These are phyloP conservation scores for Phytophthora citrophthora DNA, from an alignment of 352 stramenopile genomes.

Conservation along the genomic window DNA sequence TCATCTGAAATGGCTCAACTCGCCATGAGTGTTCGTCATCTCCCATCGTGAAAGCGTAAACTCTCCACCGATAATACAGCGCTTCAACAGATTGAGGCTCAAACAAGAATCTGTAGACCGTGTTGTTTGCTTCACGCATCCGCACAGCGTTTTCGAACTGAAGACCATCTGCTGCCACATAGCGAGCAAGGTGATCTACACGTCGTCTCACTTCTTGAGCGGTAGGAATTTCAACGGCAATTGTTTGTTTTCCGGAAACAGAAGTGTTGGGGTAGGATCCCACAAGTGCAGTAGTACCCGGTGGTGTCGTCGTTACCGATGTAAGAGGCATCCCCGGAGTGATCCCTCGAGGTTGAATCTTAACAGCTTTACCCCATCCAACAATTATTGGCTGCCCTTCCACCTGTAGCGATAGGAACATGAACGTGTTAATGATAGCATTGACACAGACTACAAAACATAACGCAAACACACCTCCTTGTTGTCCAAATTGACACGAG, in stretches of 20 bases:
- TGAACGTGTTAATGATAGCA: neutral
- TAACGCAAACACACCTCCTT: slow-evolving; percentile 57
- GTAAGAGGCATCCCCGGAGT: slow-evolving; percentile 14
- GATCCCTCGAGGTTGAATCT: slow-evolving; percentile 54
- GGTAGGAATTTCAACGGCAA: slow-evolving; percentile 49
- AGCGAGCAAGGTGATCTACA: slow-evolving; percentile 65
- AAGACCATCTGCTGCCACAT: slow-evolving; percentile 65
- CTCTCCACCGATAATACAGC: slow-evolving; percentile 78
- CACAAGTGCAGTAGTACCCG: slow-evolving; percentile 6
- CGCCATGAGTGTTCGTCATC: slow-evolving; percentile 57
- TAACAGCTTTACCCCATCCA: slow-evolving; percentile 83
- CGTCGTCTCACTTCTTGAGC: slow-evolving; percentile 32
- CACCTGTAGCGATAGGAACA: slow-evolving; percentile 41
- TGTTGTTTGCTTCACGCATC: slow-evolving; percentile 52
- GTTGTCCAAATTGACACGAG: slow-evolving; percentile 68
- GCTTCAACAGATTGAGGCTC: slow-evolving; percentile 40
- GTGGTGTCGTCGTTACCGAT: slow-evolving; percentile 8
- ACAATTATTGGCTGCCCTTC: slow-evolving; percentile 80
- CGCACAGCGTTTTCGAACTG: slow-evolving; percentile 75
- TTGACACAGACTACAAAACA: neutral
- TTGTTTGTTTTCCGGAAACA: slow-evolving; percentile 16
- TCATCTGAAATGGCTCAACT: slow-evolving; percentile 72
- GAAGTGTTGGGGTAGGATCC: slow-evolving; percentile 1
- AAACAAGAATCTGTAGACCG: slow-evolving; percentile 62
- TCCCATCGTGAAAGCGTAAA: slow-evolving; percentile 77